Evolutionary conservation across 345 rosid species (phyloP), one percentile per base, ranked within the genome.

Genomic region (Sonneratia alba): DNA sequence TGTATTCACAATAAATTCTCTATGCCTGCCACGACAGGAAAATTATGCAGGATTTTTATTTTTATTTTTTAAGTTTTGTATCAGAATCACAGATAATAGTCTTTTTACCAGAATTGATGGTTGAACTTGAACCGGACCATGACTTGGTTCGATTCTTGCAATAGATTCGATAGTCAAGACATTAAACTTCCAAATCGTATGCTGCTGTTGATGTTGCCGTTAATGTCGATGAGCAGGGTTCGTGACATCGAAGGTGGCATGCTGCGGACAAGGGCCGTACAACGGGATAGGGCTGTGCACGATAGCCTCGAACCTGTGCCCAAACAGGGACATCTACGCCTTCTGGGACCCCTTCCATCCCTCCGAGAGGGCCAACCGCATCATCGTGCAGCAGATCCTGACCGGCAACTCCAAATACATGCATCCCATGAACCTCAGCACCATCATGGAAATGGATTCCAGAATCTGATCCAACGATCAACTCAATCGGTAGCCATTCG

Each of bases 301-400:
- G 0, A 3, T 55, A 19, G 69, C 80, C 22, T 95, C 97, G 40
- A 92, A 87, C 79, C 72, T 95, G 80, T 95, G 99, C 77, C 83
- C 82, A 0, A 86, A 92, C 79, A 80, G 97, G 49, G 80, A 85
- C 12, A 15, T 71, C 11, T 87, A 83, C 72, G 97, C 86, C 4
- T 95, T 92, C 63, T 95, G 99, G 99, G 99, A 95, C 70, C 71
- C 90, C 40, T 95, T 87, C 77, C 97, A 92, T 68, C 99, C 96
- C 8, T 73, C 97, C 0, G 97, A 95, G 77, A 92, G 55, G 75
- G 97, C 97, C 12, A 92, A 83, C 78, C 69, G 85, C 11, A 19
- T 89, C 5, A 92, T 95, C 11, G 93, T 85, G 40, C 74, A 73
- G 36, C 72, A 47, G 51, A 86, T 91, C 74, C 56, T 84, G 79